Evolutionary conservation across 192 early-diverging fungal species (phyloP).

Genomic region (Geranomyces michiganensis): DNA sequence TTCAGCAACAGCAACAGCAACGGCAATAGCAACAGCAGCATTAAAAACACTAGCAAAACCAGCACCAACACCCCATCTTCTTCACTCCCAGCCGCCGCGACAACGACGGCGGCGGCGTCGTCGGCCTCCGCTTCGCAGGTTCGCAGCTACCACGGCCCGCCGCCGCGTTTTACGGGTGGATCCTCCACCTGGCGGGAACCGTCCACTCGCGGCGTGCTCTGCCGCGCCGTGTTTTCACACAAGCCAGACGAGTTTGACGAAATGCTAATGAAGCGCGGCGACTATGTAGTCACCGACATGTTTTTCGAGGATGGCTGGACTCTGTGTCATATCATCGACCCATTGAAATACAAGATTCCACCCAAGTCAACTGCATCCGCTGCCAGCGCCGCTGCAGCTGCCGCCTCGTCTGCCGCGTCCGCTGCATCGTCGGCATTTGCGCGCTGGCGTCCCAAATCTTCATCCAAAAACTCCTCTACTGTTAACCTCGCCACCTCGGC

Average conservation of each 20-base stretch:
- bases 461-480: not conserved
- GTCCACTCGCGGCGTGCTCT: slow-evolving; percentile 10
- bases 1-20: no score
- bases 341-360: slow-evolving; percentile 6
- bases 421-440: not conserved
- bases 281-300: slow-evolving; percentile 20
- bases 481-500: not conserved
- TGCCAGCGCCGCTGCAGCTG: not conserved
- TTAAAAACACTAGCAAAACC: not conserved
- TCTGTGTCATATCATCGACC: slow-evolving; percentile 2
- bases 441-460: not conserved
- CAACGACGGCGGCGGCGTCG: not conserved
- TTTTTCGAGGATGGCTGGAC: slow-evolving; percentile 31
- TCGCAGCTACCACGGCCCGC: slow-evolving; percentile 23
- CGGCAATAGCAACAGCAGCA: no score
- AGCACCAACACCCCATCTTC: not conserved
- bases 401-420: not conserved
- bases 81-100: not conserved
- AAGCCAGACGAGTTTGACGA: slow-evolving; percentile 24
- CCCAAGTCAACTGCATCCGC: not conserved
- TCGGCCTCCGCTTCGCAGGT: not conserved
- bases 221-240: slow-evolving; percentile 21
- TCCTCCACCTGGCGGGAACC: slow-evolving; percentile 23
- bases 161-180: slow-evolving; percentile 25
- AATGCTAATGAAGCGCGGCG: slow-evolving; percentile 18